These are phyloP conservation scores for Rachicladosporium sp. DNA, from an alignment of 2,329 filamentous ascomycete genomes.

Conservation along the genomic window DNA sequence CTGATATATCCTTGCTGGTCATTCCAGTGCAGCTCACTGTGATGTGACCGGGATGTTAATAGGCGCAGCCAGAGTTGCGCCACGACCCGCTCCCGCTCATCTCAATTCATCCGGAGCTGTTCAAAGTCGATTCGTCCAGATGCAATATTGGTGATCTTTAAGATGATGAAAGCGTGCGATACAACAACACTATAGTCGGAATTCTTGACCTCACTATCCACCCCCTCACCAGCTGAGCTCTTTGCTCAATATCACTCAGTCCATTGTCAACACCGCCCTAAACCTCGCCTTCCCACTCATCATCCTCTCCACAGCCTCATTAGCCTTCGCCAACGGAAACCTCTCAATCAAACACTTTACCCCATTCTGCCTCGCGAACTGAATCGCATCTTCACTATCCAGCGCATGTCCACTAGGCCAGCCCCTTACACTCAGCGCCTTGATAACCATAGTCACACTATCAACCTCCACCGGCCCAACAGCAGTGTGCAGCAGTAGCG, in stretches of 20 bases:
- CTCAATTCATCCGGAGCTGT: too few relatives aligned
- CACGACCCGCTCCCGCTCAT: too few relatives aligned
- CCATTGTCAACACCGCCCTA: constrained; percentile 38
- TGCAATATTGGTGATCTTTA: too few relatives aligned
- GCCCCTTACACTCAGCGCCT: constrained; percentile 36
- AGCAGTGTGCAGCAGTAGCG: constrained; percentile 46
- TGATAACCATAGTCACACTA: constrained; percentile 32
- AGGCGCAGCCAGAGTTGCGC: too few relatives aligned
- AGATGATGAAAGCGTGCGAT: too few relatives aligned
- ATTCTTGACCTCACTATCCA: not conserved
- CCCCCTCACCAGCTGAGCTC: not conserved
- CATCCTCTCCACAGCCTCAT: constrained; percentile 40
- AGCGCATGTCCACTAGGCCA: constrained; percentile 43
- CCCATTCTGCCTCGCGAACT: constrained; percentile 34
- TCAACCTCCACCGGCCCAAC: constrained; percentile 34
- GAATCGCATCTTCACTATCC: constrained; percentile 42
- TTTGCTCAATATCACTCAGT: constrained; percentile 12
- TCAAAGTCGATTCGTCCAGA: too few relatives aligned
- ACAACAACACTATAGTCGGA: too few relatives aligned
- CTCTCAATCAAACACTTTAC: constrained; percentile 43
- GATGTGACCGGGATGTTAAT: too few relatives aligned
- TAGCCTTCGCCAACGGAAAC: constrained; percentile 39
- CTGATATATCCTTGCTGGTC: too few relatives aligned
- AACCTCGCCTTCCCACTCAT: constrained; percentile 38
- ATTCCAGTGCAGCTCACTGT: too few relatives aligned